Evolutionary conservation across 768 basidiomycete genomes (phyloP).

Genomic region (Boletus sensibilis): DNA sequence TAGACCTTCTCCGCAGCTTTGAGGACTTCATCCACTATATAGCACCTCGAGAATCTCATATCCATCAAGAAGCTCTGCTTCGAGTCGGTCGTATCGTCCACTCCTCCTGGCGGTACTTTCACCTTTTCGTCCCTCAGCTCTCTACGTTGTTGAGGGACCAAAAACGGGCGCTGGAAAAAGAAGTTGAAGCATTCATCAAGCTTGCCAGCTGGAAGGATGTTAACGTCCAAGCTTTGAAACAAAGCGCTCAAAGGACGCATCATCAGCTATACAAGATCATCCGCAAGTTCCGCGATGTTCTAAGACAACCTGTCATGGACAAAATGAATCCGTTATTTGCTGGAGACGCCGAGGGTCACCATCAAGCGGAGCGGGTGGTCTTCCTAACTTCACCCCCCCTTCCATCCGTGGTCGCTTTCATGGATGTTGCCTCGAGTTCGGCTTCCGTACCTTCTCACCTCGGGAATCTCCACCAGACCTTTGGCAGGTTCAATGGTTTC

Average conservation of each 20-base stretch:
- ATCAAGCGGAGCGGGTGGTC: conserved; percentile 9
- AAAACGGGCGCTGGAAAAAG: conserved; percentile 66
- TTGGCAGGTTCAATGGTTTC: conserved; percentile 47
- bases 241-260: conserved; percentile 88
- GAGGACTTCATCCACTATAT: conserved; percentile 46
- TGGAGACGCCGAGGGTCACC: conserved; percentile 35
- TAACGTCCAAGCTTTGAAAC: conserved; percentile 90
- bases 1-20: conserved; percentile 71
- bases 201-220: conserved; percentile 98
- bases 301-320: conserved; percentile 67
- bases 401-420: background rate
- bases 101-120: conserved; percentile 60
- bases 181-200: conserved; percentile 83
- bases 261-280: conserved; percentile 87
- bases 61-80: conserved; percentile 36
- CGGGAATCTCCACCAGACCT: conserved; percentile 49
- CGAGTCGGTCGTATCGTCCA: conserved; percentile 60
- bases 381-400: background rate
- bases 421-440: conserved; percentile 2
- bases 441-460: conserved; percentile 37
- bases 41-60: conserved; percentile 29
- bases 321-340: conserved; percentile 39
- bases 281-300: conserved; percentile 85
- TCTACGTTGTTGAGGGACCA: conserved; percentile 51
- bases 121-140: conserved; percentile 54